These are phyloP conservation scores for Narthecium ossifragum DNA, from an alignment of 106 monocot genomes.

Conservation along the genomic window DNA sequence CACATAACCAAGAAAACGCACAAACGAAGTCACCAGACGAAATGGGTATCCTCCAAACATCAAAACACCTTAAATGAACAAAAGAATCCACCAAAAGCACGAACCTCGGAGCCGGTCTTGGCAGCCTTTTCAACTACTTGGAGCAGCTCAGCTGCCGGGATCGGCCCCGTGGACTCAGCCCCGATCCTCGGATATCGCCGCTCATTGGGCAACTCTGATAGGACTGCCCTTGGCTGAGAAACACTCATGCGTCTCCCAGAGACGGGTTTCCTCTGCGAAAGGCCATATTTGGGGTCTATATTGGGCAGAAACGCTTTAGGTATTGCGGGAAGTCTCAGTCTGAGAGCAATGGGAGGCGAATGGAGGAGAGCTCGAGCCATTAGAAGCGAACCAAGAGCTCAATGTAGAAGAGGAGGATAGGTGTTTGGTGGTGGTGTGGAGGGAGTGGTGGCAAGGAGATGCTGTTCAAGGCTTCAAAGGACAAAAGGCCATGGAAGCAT, in stretches of 20 bases:
- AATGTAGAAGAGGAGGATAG: no score
- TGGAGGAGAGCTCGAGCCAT: slow-evolving; percentile 35
- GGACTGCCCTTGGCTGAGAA: slow-evolving; percentile 10
- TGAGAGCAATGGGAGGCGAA: slow-evolving; percentile 15
- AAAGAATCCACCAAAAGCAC: slow-evolving; percentile 1
- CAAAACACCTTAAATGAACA: slow-evolving; percentile 1
- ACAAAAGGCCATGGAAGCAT: no score
- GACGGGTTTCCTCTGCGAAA: neutral
- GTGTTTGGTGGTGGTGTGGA: neutral
- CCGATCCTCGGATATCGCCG: slow-evolving; percentile 48
- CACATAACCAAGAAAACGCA: neutral
- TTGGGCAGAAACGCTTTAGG: slow-evolving; percentile 1
- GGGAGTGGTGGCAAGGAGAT: neutral
- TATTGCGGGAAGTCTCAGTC: neutral
- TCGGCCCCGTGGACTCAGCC: slow-evolving; percentile 65
- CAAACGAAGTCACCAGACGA: neutral
- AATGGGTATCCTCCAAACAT: neutral
- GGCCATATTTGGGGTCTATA: slow-evolving; percentile 2
- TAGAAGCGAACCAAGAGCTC: neutral
- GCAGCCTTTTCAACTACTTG: slow-evolving; percentile 73
- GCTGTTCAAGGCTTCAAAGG: no score
- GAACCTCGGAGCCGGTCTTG: slow-evolving; percentile 76
- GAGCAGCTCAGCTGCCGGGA: slow-evolving; percentile 70
- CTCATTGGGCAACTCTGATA: slow-evolving; percentile 24
- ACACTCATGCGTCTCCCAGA: neutral